Base-by-base conservation (phyloP, 345 rosid genomes). In the Abelmoschus esculentus region DNA sequence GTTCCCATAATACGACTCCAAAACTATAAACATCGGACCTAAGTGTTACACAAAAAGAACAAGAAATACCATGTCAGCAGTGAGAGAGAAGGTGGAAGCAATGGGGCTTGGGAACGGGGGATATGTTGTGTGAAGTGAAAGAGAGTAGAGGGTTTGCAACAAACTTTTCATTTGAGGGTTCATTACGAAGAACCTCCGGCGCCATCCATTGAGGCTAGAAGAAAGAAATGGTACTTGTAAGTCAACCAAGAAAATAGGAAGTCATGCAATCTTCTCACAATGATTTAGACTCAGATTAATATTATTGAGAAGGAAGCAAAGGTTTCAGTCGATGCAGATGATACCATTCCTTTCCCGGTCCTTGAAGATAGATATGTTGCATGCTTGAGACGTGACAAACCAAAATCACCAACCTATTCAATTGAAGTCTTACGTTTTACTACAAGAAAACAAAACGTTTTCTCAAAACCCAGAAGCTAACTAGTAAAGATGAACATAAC, bases 21-120 rank as follows among this genome's bases (percentile, higher is more conserved):
- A 78, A 95, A 83, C 99, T 90, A 83, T 91, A 95, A n/a, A 91
- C 75, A 34, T 95, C 99, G 64, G 99, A 95, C 87, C 99, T 95
- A 79, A 62, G 70, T 6, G 66, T 72, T 68, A 32, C 52, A 52
- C 63, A 61, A 34, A 18, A 55, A 47, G 52, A 80, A 62, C 58
- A 72, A 67, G 56, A 76, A 61, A 44, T 57, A 40, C 53, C 72
- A 46, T 29, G 72, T 70, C 71, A 61, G 38, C 12, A 0, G 69
- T 15, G 42, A 66, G 62, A 13, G 2, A 13, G 60, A 69, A 58
- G 55, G 28, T 18, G 28, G 29, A 73, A n/a, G 34, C 63, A 4
- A 49, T 22, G 28, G 42, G 26, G 52, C 28, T 32, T 3, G 12
- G 72, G 3, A 18, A 3, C 6, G 7, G 52, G 13, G 32, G 3